phyloP scores from a whole-genome alignment of 768 basidiomycete species.

The Russula griseocarnosa region DNA sequence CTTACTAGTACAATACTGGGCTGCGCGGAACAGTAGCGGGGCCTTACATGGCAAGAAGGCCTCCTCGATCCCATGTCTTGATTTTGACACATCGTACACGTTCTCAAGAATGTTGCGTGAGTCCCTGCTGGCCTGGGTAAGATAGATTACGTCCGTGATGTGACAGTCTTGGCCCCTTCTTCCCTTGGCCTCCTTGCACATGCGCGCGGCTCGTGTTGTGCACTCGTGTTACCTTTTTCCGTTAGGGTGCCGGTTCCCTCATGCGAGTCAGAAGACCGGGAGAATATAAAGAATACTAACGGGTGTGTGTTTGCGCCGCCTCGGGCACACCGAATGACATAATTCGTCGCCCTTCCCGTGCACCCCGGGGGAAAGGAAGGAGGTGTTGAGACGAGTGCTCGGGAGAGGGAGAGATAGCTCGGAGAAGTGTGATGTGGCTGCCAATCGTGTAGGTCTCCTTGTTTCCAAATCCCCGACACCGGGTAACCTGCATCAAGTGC shows the following conservation, averaged over 20 bases:
- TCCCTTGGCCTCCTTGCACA: background rate
- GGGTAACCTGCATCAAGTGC: slow-evolving; percentile 11
- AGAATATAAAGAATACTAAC: background rate
- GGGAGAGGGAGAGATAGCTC: background rate
- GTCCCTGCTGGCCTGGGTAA: slow-evolving; percentile 16
- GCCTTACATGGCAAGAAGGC: slow-evolving; percentile 15
- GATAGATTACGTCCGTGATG: slow-evolving; percentile 24
- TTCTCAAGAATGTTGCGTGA: slow-evolving; percentile 18
- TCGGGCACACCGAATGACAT: slow-evolving; percentile 20
- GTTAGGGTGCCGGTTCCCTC: background rate
- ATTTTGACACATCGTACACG: slow-evolving; percentile 23
- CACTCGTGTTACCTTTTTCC: slow-evolving; percentile 11
- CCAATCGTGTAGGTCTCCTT: slow-evolving; percentile 21
- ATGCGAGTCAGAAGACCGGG: slow-evolving; percentile 9
- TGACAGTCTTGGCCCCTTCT: background rate
- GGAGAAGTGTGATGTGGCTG: slow-evolving; percentile 12
- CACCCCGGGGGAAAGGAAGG: background rate
- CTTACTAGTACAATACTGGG: background rate
- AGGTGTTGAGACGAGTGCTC: background rate
- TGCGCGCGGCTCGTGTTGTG: slow-evolving; percentile 9
- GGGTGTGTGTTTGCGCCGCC: background rate
- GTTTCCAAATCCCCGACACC: slow-evolving; percentile 17
- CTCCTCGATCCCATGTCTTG: slow-evolving; percentile 15
- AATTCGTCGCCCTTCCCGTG: slow-evolving; percentile 16
- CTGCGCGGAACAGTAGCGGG: slow-evolving; percentile 20